phyloP scores from a whole-genome alignment of 2,329 filamentous ascomycete genomes.

The Sporothrix humicola region DNA sequence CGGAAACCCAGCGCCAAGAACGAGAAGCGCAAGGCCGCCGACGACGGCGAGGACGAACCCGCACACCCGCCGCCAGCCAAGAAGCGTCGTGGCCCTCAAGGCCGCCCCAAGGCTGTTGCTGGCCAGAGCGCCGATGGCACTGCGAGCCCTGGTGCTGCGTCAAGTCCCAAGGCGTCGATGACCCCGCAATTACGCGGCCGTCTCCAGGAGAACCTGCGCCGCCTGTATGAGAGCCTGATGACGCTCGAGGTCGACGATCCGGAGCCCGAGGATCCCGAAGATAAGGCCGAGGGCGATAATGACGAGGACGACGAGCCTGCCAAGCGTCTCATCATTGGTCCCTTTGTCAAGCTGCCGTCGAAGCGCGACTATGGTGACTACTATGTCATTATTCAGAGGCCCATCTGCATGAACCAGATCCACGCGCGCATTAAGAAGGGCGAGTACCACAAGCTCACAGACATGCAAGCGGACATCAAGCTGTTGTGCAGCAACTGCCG shows the following conservation, averaged over 20 bases:
- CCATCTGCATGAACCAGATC: conserved; percentile 96
- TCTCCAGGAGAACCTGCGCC: conserved; percentile 80
- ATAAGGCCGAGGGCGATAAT: conserved; percentile 48
- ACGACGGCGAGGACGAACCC: conserved; percentile 76
- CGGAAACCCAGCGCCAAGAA: conserved; percentile 75
- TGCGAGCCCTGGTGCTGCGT: conserved; percentile 40
- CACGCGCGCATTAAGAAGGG: conserved; percentile 94
- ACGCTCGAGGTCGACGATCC: conserved; percentile 79
- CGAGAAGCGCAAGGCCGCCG: conserved; percentile 84
- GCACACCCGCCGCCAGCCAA: conserved; percentile 77
- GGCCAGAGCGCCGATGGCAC: conserved; percentile 39
- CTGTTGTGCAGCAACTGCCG: conserved; percentile 88
- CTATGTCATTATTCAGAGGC: conserved; percentile 88
- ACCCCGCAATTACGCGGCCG: conserved; percentile 71
- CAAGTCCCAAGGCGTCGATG: conserved; percentile 44
- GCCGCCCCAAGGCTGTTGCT: conserved; percentile 66
- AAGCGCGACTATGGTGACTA: conserved; percentile 93
- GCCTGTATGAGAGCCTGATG: conserved; percentile 80
- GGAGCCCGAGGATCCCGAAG: conserved; percentile 60
- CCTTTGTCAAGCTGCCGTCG: conserved; percentile 88
- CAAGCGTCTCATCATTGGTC: conserved; percentile 85
- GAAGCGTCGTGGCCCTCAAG: conserved; percentile 75
- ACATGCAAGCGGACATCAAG: conserved; percentile 81
- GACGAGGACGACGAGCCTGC: conserved; percentile 63
- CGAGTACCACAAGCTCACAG: conserved; percentile 81